phyloP scores from a whole-genome alignment of 2,329 filamentous ascomycete genomes.

The Thelonectria olida region DNA sequence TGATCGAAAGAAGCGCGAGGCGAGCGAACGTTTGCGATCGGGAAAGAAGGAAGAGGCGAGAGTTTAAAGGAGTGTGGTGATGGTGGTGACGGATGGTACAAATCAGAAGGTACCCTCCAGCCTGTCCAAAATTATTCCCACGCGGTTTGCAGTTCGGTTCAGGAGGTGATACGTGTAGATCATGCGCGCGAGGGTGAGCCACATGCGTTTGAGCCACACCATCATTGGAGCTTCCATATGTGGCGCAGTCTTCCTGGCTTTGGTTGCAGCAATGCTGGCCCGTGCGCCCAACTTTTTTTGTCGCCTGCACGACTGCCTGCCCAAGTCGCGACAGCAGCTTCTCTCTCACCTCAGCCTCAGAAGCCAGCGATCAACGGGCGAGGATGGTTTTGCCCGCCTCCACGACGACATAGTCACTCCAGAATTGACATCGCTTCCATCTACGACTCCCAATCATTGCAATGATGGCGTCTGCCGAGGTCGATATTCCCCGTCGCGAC shows the following conservation, averaged over 20 bases:
- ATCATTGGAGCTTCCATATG: not conserved
- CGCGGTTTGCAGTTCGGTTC: constrained; percentile 30
- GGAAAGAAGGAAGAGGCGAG: constrained; percentile 8
- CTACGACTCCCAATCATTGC: not conserved
- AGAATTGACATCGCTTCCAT: constrained; percentile 8
- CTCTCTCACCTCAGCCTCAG: constrained; percentile 19
- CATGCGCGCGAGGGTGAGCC: constrained; percentile 16
- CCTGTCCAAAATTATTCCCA: constrained; percentile 35
- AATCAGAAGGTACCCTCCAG: constrained; percentile 31
- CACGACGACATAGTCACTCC: too few relatives aligned
- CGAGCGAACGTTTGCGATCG: constrained; percentile 25
- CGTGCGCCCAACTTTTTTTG: constrained; percentile 40
- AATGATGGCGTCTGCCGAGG: constrained; percentile 57
- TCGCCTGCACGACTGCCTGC: constrained; percentile 16
- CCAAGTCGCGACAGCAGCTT: constrained; percentile 14
- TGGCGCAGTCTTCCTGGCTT: constrained; percentile 17
- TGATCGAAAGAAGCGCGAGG: constrained; percentile 34
- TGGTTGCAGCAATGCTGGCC: constrained; percentile 21
- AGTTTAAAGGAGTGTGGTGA: constrained; percentile 36
- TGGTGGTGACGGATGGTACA: constrained; percentile 25
- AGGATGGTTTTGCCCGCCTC: constrained; percentile 24
- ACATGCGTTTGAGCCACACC: constrained; percentile 23
- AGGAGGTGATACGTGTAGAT: constrained; percentile 32
- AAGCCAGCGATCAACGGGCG: constrained; percentile 11
- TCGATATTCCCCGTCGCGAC: constrained; percentile 51